Conservation (phyloP, 2,329 filamentous ascomycete genomes). For the Chaetomium globosum region DNA sequence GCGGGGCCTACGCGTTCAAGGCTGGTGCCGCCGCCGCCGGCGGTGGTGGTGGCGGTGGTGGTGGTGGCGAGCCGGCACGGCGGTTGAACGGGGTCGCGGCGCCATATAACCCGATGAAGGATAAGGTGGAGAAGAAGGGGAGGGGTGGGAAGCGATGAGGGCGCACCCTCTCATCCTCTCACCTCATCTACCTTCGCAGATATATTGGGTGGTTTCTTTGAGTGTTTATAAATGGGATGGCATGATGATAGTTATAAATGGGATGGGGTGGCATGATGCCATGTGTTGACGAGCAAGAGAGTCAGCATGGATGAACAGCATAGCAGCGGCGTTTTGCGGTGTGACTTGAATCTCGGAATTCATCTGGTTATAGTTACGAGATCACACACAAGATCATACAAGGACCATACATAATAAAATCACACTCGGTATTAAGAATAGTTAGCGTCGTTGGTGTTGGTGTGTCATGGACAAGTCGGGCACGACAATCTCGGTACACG, state of each 20-base stretch:
- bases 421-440: neutral
- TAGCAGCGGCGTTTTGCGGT: constrained; percentile 28
- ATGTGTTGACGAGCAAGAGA: constrained; percentile 1
- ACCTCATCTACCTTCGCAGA: neutral
- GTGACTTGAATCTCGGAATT: neutral
- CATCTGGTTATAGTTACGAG: neutral
- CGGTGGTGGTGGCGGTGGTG: too few species aligned
- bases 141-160: constrained; percentile 40
- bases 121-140: constrained; percentile 49
- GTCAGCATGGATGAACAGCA: constrained; percentile 8
- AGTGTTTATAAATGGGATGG: constrained; percentile 8
- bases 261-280: neutral
- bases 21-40: constrained; percentile 38
- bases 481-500: neutral
- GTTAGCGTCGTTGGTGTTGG: too few species aligned
- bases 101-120: constrained; percentile 58
- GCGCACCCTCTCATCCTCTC: too few species aligned
- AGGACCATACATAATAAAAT: neutral
- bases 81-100: constrained; percentile 57
- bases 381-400: neutral
- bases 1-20: constrained; percentile 56
- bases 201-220: neutral
- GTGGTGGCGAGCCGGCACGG: constrained; percentile 45
- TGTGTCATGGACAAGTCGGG: neutral
- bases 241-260: too few species aligned